Base-by-base conservation (phyloP, 768 basidiomycete species). In the Rhizopogon rudus region DNA sequence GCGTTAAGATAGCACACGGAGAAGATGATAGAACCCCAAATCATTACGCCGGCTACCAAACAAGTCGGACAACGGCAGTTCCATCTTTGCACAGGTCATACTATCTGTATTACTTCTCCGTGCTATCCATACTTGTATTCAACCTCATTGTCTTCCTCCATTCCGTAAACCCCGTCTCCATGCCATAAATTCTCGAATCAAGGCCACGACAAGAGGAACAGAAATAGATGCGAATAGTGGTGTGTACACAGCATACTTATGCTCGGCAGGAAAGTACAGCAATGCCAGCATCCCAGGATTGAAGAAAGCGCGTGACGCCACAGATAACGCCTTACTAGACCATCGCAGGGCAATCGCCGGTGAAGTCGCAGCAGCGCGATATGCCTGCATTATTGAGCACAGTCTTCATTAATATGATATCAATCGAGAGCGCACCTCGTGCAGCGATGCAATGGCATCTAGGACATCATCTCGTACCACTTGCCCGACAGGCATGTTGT, bases 261-360 rank as follows among this genome's bases (percentile, higher is more conserved):
- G 97, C 66, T 98, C 97, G 17, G 93, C 87, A 20, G 97, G 97
- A 72, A 98, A 98, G 71, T 99, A 99, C 20, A 99, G 77, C 66
- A 98, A 72, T 13, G 93, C 94, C 61, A 98, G 73, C 94, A 98
- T 97, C 17, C 89, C 91, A 0, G 96, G 97, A 69, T 93, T 91
- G 74, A 97, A 98, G 77, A 97, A 98, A 3, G 97, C 96, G 41
- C 86, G 80, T 2, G 88, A 91, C 10, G 93, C 81, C 37, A 86
- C 75, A 0, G 76, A 77, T 44, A 84, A 69, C 0, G 92, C 90
- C 54, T 75, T 68, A 13, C 80, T 77, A 1, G 91, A 91, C 65
- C 82, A 76, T 28, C 69, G 68, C 43, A 92, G 77, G 4, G 84
- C 75, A 52, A 61, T 53, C 31, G 52, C 60, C 37, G 69, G 68